Evolutionary conservation across 768 basidiomycete genomes (phyloP), one percentile per base, ranked within the genome.

Genomic region (Trametes gibbosa): DNA sequence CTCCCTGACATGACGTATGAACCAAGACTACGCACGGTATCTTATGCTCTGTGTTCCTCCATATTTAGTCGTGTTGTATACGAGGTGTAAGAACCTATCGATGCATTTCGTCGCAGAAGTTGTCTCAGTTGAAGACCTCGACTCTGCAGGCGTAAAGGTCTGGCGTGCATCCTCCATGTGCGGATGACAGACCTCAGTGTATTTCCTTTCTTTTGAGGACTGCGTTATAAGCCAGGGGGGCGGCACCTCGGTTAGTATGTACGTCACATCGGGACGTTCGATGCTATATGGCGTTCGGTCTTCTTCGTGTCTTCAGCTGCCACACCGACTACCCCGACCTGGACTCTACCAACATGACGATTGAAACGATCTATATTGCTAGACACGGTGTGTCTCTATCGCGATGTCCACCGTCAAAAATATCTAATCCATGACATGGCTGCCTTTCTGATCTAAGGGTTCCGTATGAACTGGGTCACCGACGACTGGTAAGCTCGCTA

Each of bases 391-490:
- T 62, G 70, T 46, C 6, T 17, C 27, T 5, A 12, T 24, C 9
- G 3, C 10, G 10, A 32, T 24, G 45, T 24, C 23, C 4, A 21
- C 21, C 19, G 19, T 45, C 23, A 24, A 21, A 10, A 5, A 6
- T 32, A 32, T 10, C 29, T 32, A 32, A 32, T 10, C 5, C 29
- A 32, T 32, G 5, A 5, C 29, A 10, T 10, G 4, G 29, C 29
- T 32, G 10, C 43, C 2, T 23, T 21, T 19, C 29, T 5, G 25
- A 65, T 48, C 57, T 47, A 58, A 92, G 90, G 91, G 41, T 92
- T 85, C 64, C 79, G 90, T 66, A 65, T 86, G 59, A 92, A 88
- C 73, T 92, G 89, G 89, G 70, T 86, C 32, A 83, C 79, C 34
- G 74, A 75, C 9, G 77, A 75, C 47, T 92, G 91, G 90, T 88